A percentile compares a stretch with the other conserved stretches of the same genome.
Evolutionary conservation across 768 basidiomycete genomes (phyloP).

Genomic region (Exidia glandulosa): DNA sequence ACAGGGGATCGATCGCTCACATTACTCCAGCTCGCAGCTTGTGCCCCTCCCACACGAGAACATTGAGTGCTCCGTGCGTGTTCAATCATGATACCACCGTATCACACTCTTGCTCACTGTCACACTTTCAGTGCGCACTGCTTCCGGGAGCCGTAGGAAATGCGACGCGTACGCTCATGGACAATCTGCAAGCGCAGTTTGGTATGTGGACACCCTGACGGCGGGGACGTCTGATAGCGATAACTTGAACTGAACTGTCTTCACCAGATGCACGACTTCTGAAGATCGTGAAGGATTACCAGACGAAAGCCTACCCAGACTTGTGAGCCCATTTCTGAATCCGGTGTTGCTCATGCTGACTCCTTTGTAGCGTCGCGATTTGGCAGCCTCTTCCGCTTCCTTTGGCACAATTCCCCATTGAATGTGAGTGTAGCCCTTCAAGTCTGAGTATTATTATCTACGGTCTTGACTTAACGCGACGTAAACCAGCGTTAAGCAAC

Average conservation of each 20-base stretch:
- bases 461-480: background rate
- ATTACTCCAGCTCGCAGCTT: background rate
- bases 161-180: slow-evolving; percentile 1
- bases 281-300: slow-evolving; percentile 5
- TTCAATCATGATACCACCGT: background rate
- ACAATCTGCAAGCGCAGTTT: background rate
- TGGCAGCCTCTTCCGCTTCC: slow-evolving; percentile 8
- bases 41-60: background rate
- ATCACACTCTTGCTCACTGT: background rate
- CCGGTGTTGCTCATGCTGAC: background rate
- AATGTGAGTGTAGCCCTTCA: slow-evolving; percentile 5
- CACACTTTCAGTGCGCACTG: background rate
- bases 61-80: slow-evolving; percentile 2
- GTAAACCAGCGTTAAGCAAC: background rate
- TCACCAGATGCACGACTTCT: background rate
- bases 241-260: background rate
- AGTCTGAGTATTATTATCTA: background rate
- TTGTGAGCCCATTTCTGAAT: slow-evolving; percentile 4
- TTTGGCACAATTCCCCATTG: slow-evolving; percentile 6
- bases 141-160: background rate
- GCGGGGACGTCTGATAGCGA: background rate
- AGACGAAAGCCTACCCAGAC: slow-evolving; percentile 4
- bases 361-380: slow-evolving; percentile 3
- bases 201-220: background rate
- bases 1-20: background rate